Evolutionary conservation across 148 eudicot genomes (phyloP), one percentile per base, ranked within the genome.

Genomic region (Amaranthus palmeri): DNA sequence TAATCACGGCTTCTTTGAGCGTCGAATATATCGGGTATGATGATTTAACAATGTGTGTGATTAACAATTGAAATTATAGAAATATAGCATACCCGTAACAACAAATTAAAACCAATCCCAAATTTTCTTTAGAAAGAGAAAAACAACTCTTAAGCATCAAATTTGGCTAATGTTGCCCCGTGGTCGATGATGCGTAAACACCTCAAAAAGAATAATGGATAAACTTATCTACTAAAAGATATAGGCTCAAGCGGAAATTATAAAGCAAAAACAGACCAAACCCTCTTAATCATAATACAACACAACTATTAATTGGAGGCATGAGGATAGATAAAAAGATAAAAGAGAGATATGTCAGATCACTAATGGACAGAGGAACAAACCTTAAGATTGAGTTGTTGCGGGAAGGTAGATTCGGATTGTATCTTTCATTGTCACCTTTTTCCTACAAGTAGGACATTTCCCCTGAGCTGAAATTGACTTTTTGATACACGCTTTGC

Each of bases 361-460:
- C 12, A 44, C 52, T 47, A 14, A 59, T 66, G 60, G 66, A 58
- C 15, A 65, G 50, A 77, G 47, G n/a, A 59, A 66, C 85, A 66
- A 13, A 89, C 78, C 90, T 82, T 70, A 65, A 44, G 59, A 80
- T 72, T 17, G 81, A 48, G 61, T 74, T 60, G 93, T 66, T 63
- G 88, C 69, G 9, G 98, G 98, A 77, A 95, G 98, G 68, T 85
- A 93, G 74, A 93, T 70, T 83, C 97, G 84, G 57, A 91, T 65
- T 59, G 82, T 78, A 73, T 88, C 91, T 81, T 72, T 93, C 79
- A 72, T 74, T 6, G 85, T 84, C 54, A 88, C 74, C 82, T 80
- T 93, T 65, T 84, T 83, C 78, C 98, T 83, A 77, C 98, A 93
- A 2, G 97, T 89, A 60, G 98, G 98, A 71, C 98, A 93, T 83